phyloP scores from a whole-genome alignment of 371 early-diverging fungal genomes.

The Mortierella sp. region DNA sequence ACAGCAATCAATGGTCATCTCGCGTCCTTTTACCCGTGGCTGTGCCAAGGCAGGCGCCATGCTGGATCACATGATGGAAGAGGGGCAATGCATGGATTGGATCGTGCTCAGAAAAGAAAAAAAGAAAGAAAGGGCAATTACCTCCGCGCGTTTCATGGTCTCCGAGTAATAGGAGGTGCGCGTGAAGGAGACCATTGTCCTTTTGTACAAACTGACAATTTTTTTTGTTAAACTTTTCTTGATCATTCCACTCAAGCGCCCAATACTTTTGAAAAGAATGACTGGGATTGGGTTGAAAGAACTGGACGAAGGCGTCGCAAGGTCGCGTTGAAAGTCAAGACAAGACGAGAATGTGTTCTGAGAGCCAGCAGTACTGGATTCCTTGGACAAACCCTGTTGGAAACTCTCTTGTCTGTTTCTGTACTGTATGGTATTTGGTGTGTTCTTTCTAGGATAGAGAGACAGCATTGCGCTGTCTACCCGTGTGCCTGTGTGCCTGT shows the following conservation, averaged over 20 bases:
- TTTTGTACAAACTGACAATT: neutral
- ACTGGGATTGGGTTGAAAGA: neutral
- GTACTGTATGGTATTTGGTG: no score
- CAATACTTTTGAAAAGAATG: neutral
- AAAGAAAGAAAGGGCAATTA: neutral
- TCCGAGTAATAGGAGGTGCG: neutral
- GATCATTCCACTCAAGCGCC: neutral
- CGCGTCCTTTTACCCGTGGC: neutral
- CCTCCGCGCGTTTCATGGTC: slow-evolving; percentile 13
- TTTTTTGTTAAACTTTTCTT: neutral
- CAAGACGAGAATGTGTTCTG: neutral
- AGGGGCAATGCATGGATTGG: neutral
- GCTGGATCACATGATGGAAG: neutral
- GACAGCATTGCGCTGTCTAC: neutral
- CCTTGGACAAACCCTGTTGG: neutral
- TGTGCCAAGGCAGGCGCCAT: neutral
- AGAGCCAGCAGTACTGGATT: neutral
- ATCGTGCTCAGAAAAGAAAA: neutral
- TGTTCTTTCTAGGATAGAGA: no score
- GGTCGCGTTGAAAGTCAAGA: neutral
- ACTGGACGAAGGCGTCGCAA: neutral
- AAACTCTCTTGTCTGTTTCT: neutral
- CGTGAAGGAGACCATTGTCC: neutral
- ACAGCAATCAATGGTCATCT: neutral
- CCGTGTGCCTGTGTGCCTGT: neutral